Evolutionary conservation across 2,329 filamentous ascomycete species (phyloP).

Genomic region (Sordariomycetes sp.): DNA sequence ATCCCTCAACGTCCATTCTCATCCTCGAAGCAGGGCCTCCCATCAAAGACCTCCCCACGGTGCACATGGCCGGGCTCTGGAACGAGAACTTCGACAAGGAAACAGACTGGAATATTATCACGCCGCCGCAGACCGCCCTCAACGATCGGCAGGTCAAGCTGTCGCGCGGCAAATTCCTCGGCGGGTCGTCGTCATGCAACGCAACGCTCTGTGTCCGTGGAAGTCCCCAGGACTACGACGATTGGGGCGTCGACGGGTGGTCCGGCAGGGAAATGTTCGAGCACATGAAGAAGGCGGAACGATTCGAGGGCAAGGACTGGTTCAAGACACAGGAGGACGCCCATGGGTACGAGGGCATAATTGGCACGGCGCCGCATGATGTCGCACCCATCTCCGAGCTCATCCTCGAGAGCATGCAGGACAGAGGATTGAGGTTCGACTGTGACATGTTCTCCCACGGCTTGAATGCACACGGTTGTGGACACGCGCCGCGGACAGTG

Average conservation of each 20-base stretch:
- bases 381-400: constrained; percentile 48
- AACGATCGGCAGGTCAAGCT: constrained; percentile 34
- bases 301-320: constrained; percentile 49
- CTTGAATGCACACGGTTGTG: constrained; percentile 42
- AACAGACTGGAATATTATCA: constrained; percentile 41
- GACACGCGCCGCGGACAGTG: constrained; percentile 43
- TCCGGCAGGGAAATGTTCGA: constrained; percentile 45
- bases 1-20: constrained; percentile 16
- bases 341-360: constrained; percentile 41
- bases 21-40: constrained; percentile 27
- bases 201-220: constrained; percentile 40
- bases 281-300: constrained; percentile 49
- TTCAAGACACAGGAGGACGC: constrained; percentile 36
- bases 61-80: constrained; percentile 43
- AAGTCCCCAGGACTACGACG: constrained; percentile 38
- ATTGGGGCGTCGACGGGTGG: constrained; percentile 47
- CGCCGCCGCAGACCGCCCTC: constrained; percentile 25
- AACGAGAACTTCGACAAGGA: constrained; percentile 35
- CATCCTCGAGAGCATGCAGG: constrained; percentile 43
- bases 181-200: constrained; percentile 38
- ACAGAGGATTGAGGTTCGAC: constrained; percentile 42
- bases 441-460: constrained; percentile 48
- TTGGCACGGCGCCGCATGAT: constrained; percentile 49
- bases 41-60: constrained; percentile 34
- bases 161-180: constrained; percentile 38